These are phyloP conservation scores for Primulina tabacum DNA, from an alignment of 257 asterid genomes.

Conservation along the genomic window DNA sequence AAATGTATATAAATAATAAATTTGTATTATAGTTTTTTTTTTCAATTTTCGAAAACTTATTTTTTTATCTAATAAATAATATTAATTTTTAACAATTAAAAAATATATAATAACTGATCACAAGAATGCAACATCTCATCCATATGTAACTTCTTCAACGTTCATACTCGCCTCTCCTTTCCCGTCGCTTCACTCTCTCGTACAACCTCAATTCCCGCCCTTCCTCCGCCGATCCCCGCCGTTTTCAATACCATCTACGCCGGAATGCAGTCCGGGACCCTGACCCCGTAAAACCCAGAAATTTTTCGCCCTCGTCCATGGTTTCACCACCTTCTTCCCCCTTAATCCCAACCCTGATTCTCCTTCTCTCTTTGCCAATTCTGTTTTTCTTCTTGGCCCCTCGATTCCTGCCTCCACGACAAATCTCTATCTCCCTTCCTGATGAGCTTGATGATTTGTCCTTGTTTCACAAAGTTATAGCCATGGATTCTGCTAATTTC, in stretches of 20 bases:
- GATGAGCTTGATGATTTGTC: constrained; percentile 58
- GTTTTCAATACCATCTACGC: not conserved
- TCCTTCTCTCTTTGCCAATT: constrained; percentile 36
- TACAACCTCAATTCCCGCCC: not conserved
- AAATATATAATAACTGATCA: not conserved
- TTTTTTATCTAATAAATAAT: no score
- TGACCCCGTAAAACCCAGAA: not conserved
- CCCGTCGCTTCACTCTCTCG: not conserved
- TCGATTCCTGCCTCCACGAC: constrained; percentile 39
- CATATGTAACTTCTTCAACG: not conserved
- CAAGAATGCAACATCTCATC: not conserved
- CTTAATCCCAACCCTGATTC: constrained; percentile 37
- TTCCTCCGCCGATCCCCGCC: not conserved
- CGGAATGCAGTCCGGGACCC: not conserved
- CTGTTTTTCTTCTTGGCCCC: constrained; percentile 37
- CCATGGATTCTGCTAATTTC: constrained; percentile 21
- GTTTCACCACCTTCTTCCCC: constrained; percentile 25
- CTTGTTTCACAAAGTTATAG: constrained; percentile 46
- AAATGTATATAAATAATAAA: no score
- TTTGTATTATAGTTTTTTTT: no score
- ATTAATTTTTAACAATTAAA: no score
- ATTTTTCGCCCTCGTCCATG: not conserved
- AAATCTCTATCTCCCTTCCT: constrained; percentile 36
- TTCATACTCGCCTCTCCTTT: not conserved
- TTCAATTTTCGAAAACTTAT: no score